Conservation (phyloP, 208 protist genomes). For the Acanthamoeba comandoni region DNA sequence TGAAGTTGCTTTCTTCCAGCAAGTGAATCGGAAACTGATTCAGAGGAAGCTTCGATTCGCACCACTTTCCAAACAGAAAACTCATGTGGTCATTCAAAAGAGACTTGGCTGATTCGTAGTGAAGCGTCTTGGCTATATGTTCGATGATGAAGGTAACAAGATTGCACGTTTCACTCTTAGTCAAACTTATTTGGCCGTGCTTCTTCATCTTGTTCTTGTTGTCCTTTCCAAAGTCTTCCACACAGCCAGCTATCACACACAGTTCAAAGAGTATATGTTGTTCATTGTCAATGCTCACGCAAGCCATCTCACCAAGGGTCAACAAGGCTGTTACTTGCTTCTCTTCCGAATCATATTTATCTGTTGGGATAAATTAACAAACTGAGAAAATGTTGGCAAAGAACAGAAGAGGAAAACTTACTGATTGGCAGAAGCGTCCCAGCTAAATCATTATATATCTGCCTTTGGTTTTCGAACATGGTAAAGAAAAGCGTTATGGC, state of each 20-base stretch:
- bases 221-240: neutral
- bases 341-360: conserved; percentile 49
- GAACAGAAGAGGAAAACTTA: conserved; percentile 13
- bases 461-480: conserved; percentile 17
- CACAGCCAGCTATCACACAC: conserved; percentile 25
- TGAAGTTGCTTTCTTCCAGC: conserved; percentile 21
- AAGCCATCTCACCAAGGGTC: conserved; percentile 57
- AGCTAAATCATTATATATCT: conserved; percentile 38
- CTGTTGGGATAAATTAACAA: neutral
- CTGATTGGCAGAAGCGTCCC: conserved; percentile 43
- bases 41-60: conserved; percentile 15
- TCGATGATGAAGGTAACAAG: conserved; percentile 53
- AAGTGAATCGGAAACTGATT: conserved; percentile 55
- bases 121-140: conserved; percentile 28
- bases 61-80: conserved; percentile 65
- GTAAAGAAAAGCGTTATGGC: conserved; percentile 65
- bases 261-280: conserved; percentile 64
- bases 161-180: conserved; percentile 2
- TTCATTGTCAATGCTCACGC: conserved; percentile 47
- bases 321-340: conserved; percentile 38
- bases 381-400: neutral
- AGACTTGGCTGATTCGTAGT: conserved; percentile 13
- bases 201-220: neutral
- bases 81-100: conserved; percentile 29
- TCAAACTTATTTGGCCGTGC: neutral